Base-by-base conservation (phyloP, 2,329 filamentous ascomycete species). In the Venturia asperata region DNA sequence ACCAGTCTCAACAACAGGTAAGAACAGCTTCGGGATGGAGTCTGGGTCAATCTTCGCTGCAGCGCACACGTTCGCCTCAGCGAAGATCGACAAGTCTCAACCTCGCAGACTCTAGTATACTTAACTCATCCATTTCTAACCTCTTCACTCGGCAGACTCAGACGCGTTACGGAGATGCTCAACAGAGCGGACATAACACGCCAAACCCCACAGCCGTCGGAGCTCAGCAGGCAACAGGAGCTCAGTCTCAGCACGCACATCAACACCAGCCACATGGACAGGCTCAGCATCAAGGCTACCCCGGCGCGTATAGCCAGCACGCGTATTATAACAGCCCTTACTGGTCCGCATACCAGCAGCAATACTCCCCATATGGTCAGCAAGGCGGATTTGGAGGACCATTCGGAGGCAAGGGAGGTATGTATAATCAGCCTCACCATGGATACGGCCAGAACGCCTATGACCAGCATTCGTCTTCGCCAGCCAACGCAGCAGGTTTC, bases 151-250 rank as follows among this genome's bases (percentile, higher is more conserved):
- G 24, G 63, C 69, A 76, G 71, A 66, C 70, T 47, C 90, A 92
- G 74, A 90, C 86, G 74, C 88, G 87, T 70, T 88, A 87, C 72
- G 83, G 85, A 68, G 91, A 96, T 65, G 83, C 85, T 67, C 90
- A 92, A 72, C 91, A 88, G 79, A 96, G 91, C 74, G 93, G 92
- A 56, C 89, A 94, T 75, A 93, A 89, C 71, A 97, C 92, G 2
- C 92, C 93, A 43, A 94, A 95, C 78, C 92, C 92, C 37, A 82
- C 87, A 49, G 82, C 87, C 49, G 52, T 37, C 1, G 82, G 82
- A 66, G 79, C 77, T 63, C 82, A 83, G 52, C 52, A 58, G 37
- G 52, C 52, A 58, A 80, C 83, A 67, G 82, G 82, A 61, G 75
- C 77, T 67, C 66, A 69, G 64, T 67, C 68, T 64, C 82, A 83